Conservation (phyloP, 2,329 filamentous ascomycete genomes). For the Aspergillus sp. region DNA sequence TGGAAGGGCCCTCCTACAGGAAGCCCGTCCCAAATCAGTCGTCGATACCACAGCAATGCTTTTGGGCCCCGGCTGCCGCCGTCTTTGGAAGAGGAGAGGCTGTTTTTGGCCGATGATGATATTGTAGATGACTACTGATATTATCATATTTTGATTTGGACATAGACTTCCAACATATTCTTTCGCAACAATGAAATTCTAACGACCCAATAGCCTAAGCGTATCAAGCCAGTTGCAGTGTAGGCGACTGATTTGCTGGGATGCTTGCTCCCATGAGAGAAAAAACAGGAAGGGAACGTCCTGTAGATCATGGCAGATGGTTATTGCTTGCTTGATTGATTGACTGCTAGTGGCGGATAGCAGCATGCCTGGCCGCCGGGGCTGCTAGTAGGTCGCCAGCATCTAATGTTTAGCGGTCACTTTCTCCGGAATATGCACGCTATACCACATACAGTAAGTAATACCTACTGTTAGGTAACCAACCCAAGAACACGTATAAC, state of each 20-base stretch:
- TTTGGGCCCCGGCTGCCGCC: constrained; percentile 27
- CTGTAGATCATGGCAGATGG: not conserved
- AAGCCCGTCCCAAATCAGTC: not conserved
- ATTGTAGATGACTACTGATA: constrained; percentile 66
- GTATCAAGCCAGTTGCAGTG: not conserved
- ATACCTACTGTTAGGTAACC: too few relatives aligned
- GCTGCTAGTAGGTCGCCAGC: too few relatives aligned
- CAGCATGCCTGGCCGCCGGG: too few relatives aligned
- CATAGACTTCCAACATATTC: not conserved
- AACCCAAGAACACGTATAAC: not conserved
- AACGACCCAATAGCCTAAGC: not conserved
- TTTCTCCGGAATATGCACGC: too few relatives aligned
- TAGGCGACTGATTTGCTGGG: not conserved
- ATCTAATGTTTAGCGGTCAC: too few relatives aligned
- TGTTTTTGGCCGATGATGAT: constrained; percentile 79
- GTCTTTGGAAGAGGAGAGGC: constrained; percentile 57
- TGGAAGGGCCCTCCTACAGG: not conserved
- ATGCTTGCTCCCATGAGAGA: not conserved
- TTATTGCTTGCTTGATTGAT: too few relatives aligned
- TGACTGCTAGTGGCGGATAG: too few relatives aligned
- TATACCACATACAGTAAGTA: too few relatives aligned
- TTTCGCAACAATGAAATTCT: not conserved
- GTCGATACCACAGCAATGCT: constrained; percentile 24
- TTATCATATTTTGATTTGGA: not conserved
- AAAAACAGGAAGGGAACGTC: not conserved